Base-by-base conservation (phyloP, 2,329 filamentous ascomycete genomes). In the Aureobasidium sp. region DNA sequence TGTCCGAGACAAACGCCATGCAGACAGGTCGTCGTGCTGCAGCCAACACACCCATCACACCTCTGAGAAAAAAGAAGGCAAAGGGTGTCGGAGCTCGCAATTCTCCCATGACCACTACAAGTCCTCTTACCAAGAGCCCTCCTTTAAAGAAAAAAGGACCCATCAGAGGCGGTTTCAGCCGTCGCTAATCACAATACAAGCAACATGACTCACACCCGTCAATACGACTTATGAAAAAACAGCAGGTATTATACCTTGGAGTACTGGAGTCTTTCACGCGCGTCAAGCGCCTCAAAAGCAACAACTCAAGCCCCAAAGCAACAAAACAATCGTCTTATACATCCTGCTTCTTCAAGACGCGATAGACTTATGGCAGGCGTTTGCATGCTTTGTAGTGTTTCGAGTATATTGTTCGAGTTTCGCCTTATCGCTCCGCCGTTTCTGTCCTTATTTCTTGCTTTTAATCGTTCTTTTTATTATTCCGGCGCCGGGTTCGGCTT, bases 11-110 rank as follows among this genome's bases (percentile, higher is more conserved):
- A 82, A 85, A 73, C 79, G 84, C 70, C 76, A 82, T 74, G 82
- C 84, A 86, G 70, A 81, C 82, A 59, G 86, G 86, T 66, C 82
- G 86, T 62, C 81, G 89, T 65, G 81, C 82, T 62, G 85, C 85
- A 37, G 86, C 85, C 42, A 83, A 84, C 42, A 81, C 84, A 2
- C 86, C 86, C n/a, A 81, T 89, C 64, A 89, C 87, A 3, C 87
- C 87, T 1, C 77, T 83, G 52, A 82, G 86, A 56, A 82, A 85
- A 64, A 71, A 70, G 56, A 64, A 63, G 60, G 61, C 61, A 22
- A 65, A 65, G 54, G 62, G 54, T 14, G 61, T 63, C 22, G 61
- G 61, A 35, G 54, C 53, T 31, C 45, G 61, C 9, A 53, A 63
- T 22, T 53, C 61, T 31, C 61, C 61, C 12, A 62, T 62, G 50